These are phyloP conservation scores for Jatropha podagrica DNA, from an alignment of 441 rosid genomes.

Conservation along the genomic window DNA sequence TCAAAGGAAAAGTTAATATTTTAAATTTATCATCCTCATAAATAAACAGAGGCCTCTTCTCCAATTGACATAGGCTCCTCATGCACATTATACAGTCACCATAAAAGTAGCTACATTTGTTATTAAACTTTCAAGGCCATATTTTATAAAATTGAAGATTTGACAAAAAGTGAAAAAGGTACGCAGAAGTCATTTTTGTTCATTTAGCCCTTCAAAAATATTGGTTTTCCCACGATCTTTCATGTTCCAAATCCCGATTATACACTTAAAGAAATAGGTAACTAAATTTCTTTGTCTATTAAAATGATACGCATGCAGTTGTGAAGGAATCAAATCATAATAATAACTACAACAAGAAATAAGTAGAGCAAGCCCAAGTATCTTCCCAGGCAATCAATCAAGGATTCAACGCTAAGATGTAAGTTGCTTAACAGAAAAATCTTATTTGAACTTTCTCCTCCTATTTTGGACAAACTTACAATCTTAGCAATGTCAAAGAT, in stretches of 20 bases:
- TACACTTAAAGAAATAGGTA: neutral
- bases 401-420: neutral
- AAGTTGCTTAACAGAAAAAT: neutral
- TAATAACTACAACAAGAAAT: neutral
- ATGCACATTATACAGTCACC: neutral
- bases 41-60: neutral
- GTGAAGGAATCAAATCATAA: neutral
- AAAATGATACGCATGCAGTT: neutral
- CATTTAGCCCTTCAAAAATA: neutral
- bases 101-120: neutral
- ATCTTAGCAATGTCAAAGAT: neutral
- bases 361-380: neutral
- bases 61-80: neutral
- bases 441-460: neutral
- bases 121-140: neutral
- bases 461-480: neutral
- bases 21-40: neutral
- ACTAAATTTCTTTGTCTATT: neutral
- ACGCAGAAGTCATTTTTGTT: neutral
- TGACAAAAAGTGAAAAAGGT: neutral
- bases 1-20: neutral
- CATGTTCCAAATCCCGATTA: neutral
- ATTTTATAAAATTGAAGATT: neutral
- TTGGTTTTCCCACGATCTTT: neutral
- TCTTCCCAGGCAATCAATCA: neutral